Percentiles rank a stretch among this genome's conserved stretches.
phyloP scores from a whole-genome alignment of 768 basidiomycete species.

The Grammothele lineata region DNA sequence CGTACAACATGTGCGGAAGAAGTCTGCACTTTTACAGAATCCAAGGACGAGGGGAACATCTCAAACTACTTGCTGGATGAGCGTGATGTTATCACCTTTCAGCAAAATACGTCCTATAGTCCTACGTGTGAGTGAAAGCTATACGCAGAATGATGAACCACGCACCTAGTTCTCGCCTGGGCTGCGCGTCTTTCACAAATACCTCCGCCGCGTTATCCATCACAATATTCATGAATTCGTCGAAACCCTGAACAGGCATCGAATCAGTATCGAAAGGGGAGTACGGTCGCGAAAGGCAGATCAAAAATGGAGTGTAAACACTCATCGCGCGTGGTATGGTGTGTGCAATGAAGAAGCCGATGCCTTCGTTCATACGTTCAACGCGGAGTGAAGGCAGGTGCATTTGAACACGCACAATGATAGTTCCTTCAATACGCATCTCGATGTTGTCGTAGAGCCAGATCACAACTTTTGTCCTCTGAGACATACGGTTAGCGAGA shows the following conservation, averaged over 20 bases:
- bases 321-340: slow-evolving; percentile 8
- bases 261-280: not conserved
- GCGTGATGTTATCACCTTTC: slow-evolving; percentile 98
- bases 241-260: slow-evolving; percentile 72
- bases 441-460: slow-evolving; percentile 98
- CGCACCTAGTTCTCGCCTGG: slow-evolving; percentile 78
- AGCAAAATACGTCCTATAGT: slow-evolving; percentile 86
- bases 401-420: slow-evolving; percentile 68
- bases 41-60: not conserved
- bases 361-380: slow-evolving; percentile 39
- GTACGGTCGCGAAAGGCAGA: slow-evolving; percentile 15
- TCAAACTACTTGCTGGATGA: slow-evolving; percentile 71
- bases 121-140: slow-evolving; percentile 4
- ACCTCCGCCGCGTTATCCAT: slow-evolving; percentile 92
- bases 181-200: slow-evolving; percentile 85
- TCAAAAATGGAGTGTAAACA: slow-evolving; percentile 4
- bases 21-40: slow-evolving; percentile 19
- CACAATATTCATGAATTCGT: slow-evolving; percentile 99
- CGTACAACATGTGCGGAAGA: slow-evolving; percentile 16
- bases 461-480: slow-evolving; percentile 84
- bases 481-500: slow-evolving; percentile 2
- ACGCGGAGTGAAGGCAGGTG: slow-evolving; percentile 29
- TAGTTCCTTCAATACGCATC: slow-evolving; percentile 93
- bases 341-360: slow-evolving; percentile 18
- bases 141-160: slow-evolving; percentile 7